Percentiles rank a stretch among this genome's conserved stretches.
phyloP scores from a whole-genome alignment of 208 protist genomes.

The Crithidia expoeki region DNA sequence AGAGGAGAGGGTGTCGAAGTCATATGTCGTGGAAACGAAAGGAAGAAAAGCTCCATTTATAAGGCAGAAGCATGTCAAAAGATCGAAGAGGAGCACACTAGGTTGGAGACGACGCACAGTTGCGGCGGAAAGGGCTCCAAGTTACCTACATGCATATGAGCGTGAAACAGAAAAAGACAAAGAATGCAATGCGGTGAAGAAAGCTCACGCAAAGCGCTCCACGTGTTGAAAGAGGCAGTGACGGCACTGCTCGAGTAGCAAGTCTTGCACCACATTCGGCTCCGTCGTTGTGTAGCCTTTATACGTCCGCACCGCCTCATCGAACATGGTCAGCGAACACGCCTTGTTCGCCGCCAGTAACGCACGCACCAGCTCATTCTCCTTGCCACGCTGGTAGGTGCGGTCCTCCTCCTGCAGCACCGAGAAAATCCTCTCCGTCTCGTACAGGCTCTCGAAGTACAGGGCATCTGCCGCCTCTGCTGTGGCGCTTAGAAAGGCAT shows the following conservation, averaged over 20 bases:
- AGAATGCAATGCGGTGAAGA: too few relatives aligned
- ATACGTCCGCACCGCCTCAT: slow-evolving; percentile 68
- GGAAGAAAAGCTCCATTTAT: slow-evolving; percentile 1
- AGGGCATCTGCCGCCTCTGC: slow-evolving; percentile 30
- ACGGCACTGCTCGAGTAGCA: slow-evolving; percentile 60
- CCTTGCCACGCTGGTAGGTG: slow-evolving; percentile 75
- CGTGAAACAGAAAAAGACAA: too few relatives aligned
- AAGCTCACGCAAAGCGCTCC: slow-evolving; percentile 72
- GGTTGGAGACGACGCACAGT: too few relatives aligned
- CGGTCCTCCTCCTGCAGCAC: slow-evolving; percentile 68
- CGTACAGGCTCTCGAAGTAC: slow-evolving; percentile 81
- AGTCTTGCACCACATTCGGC: slow-evolving; percentile 51
- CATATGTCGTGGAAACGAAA: not conserved
- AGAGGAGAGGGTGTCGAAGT: too few relatives aligned
- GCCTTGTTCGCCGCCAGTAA: slow-evolving; percentile 60
- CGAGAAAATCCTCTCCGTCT: slow-evolving; percentile 64
- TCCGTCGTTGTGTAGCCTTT: slow-evolving; percentile 54
- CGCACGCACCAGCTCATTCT: slow-evolving; percentile 56
- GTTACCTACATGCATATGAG: too few relatives aligned
- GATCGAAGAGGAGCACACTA: too few relatives aligned
- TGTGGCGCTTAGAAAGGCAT: slow-evolving; percentile 1
- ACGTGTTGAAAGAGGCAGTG: slow-evolving; percentile 75
- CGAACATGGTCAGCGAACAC: slow-evolving; percentile 67
- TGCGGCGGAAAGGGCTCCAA: too few relatives aligned
- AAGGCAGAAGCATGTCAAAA: too few relatives aligned